A percentile compares a stretch with the other conserved stretches of the same genome.
These are phyloP conservation scores for Aurifilum marmelostoma DNA, from an alignment of 2,329 filamentous ascomycete genomes.

Conservation along the genomic window DNA sequence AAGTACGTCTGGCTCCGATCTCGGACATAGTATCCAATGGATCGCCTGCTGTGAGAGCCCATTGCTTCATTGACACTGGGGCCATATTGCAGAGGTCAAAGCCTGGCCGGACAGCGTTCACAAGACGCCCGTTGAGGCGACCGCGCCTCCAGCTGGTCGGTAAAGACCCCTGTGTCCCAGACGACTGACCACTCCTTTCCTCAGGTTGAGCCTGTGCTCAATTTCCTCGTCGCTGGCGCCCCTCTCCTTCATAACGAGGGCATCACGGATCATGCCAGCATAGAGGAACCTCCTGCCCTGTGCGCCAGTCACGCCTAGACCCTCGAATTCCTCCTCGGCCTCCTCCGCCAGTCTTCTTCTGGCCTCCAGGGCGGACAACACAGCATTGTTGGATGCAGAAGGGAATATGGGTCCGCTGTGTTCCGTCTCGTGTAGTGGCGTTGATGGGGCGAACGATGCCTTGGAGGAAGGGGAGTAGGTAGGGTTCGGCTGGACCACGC, in stretches of 20 bases:
- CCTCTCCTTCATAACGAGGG: conserved; percentile 47
- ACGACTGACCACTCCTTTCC: conserved; percentile 48
- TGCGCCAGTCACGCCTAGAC: conserved; percentile 39
- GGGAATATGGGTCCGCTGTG: conserved; percentile 35
- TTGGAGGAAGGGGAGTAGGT: conserved; percentile 57
- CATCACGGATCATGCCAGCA: conserved; percentile 50
- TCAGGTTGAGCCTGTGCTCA: conserved; percentile 51
- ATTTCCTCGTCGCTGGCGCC: conserved; percentile 47
- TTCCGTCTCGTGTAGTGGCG: conserved; percentile 13
- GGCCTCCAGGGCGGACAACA: conserved; percentile 54
- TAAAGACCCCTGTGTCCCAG: conserved; percentile 49
- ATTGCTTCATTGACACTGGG: too few species aligned
- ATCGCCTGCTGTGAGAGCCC: neutral
- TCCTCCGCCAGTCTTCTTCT: conserved; percentile 48
- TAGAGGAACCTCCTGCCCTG: conserved; percentile 51
- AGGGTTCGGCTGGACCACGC: conserved; percentile 57
- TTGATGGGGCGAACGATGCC: conserved; percentile 34
- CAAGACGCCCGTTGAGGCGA: conserved; percentile 9
- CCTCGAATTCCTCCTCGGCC: conserved; percentile 50
- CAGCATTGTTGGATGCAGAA: conserved; percentile 45
- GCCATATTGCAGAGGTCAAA: neutral
- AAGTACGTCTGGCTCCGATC: neutral
- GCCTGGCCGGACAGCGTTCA: neutral
- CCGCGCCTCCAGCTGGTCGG: conserved; percentile 39
- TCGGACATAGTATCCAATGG: neutral